These are phyloP conservation scores for Penicillium griseofulvum DNA, from an alignment of 2,329 filamentous ascomycete genomes.

Conservation along the genomic window DNA sequence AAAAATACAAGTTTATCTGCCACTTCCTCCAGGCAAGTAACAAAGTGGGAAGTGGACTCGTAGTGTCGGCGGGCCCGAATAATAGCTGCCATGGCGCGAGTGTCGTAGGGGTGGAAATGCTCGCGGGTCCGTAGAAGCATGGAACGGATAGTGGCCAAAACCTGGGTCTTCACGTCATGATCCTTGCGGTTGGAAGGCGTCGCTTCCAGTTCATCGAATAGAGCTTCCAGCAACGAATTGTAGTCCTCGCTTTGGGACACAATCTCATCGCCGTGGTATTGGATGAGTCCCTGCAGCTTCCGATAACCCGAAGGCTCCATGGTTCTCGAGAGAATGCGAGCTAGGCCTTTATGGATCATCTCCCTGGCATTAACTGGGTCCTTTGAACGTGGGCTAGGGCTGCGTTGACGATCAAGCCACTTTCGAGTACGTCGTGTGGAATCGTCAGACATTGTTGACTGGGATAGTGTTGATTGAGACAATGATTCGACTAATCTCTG, in stretches of 20 bases:
- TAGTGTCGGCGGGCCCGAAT: constrained; percentile 40
- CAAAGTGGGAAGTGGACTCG: constrained; percentile 40
- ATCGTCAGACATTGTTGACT: constrained; percentile 19
- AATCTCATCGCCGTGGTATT: constrained; percentile 36
- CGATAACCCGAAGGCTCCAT: constrained; percentile 45
- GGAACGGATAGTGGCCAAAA: constrained; percentile 42
- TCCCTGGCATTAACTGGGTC: constrained; percentile 37
- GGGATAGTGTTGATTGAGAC: constrained; percentile 8
- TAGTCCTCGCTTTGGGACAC: constrained; percentile 38
- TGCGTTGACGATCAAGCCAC: constrained; percentile 35
- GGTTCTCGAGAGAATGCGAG: constrained; percentile 33
- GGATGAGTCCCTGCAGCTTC: constrained; percentile 43
- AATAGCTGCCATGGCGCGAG: constrained; percentile 36
- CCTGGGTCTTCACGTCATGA: constrained; percentile 42
- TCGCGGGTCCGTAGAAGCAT: constrained; percentile 38
- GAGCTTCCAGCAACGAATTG: constrained; percentile 37
- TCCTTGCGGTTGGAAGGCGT: constrained; percentile 30
- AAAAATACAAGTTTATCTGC: constrained; percentile 35
- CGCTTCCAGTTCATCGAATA: constrained; percentile 39
- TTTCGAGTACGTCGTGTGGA: constrained; percentile 32
- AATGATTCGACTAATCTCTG: constrained; percentile 12
- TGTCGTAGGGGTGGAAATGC: constrained; percentile 36
- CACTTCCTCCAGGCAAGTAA: constrained; percentile 41
- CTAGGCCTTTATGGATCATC: constrained; percentile 40
- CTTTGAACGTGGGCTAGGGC: constrained; percentile 40